Evolutionary conservation across 1,284 basidiomycete genomes (phyloP), one percentile per base, ranked within the genome.

Genomic region (Apiotrichum laibachii): DNA sequence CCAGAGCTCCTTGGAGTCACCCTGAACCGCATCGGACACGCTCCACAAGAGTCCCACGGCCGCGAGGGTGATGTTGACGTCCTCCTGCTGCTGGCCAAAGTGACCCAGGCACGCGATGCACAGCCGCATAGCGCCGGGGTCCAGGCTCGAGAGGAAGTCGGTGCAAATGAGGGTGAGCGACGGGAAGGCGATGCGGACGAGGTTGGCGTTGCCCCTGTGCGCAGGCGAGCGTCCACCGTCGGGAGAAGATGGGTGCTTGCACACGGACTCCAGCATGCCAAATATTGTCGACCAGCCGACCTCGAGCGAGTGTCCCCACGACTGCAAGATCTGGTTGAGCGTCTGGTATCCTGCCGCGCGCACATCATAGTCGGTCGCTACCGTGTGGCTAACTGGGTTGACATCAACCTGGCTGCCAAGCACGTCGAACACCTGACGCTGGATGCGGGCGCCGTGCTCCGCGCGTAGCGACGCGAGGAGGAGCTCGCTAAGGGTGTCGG

Each of bases 251-350:
- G n/a, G 55, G 26, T 7, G 49, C 48, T 63, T 81, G 77, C 91
- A 92, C 35, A 94, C 86, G 68, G 88, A 87, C 58, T 86, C 84
- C 39, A 97, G 81, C 84, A 96, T 92, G 61, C 87, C 85, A 73
- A 98, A 97, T 67, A 98, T 92, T 0, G 83, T 88, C 60, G 90
- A 87, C 95, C 95, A 99, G 0, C 94, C 94, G 12, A 88, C 85
- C 9, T 91, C 83, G 2, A 99, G 82, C 0, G 89, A 90, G 77
- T 98, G 93, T 0, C 91, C 94, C 0, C 90, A 90, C 0, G 87
- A 85, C 75, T 98, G 91, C 18, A 99, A 80, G 54, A 96, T 90
- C 66, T 89, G 86, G 67, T 93, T 90, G 19, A 99, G 78, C 0
- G 90, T 91, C 67, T 95, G 90, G 55, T 95, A 81, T 0, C 91